Conservation (phyloP, 768 basidiomycete species). For the Flagelloscypha sp. region DNA sequence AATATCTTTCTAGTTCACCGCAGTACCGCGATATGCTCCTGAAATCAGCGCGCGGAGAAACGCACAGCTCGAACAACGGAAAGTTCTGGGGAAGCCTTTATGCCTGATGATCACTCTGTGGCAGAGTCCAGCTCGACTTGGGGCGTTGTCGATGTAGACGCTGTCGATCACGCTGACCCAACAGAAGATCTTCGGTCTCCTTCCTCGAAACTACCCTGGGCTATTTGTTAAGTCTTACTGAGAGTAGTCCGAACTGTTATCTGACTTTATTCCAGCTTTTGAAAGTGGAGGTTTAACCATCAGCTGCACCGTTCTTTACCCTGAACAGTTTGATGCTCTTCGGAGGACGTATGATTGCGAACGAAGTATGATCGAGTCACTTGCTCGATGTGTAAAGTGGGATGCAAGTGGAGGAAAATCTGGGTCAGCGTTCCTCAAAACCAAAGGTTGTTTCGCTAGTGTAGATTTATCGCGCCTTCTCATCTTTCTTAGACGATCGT, state of each 20-base stretch:
- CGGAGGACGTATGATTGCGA: conserved; percentile 91
- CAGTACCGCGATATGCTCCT: conserved; percentile 75
- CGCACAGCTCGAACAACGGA: conserved; percentile 52
- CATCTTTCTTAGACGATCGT: conserved; percentile 66
- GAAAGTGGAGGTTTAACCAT: conserved; percentile 86
- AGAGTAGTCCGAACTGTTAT: neutral
- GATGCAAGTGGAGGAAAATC: conserved; percentile 94
- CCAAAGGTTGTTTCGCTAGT: conserved; percentile 51
- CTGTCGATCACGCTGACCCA: conserved; percentile 54
- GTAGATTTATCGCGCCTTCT: neutral
- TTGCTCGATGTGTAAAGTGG: conserved; percentile 94
- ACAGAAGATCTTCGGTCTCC: conserved; percentile 70
- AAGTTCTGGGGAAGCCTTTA: conserved; percentile 68
- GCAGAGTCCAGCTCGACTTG: conserved; percentile 84
- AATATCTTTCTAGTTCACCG: conserved; percentile 46
- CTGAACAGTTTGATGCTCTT: conserved; percentile 93
- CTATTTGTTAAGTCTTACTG: conserved; percentile 51
- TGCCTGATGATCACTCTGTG: conserved; percentile 83
- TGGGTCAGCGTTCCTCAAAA: conserved; percentile 94
- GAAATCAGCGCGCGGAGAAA: conserved; percentile 71
- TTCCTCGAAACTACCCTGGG: conserved; percentile 76
- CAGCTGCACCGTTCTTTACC: conserved; percentile 90
- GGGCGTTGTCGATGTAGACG: conserved; percentile 85
- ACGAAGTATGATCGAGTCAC: conserved; percentile 86
- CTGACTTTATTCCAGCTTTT: conserved; percentile 48